phyloP scores from a whole-genome alignment of 371 early-diverging fungal genomes.

The Dentiscutata heterogama region DNA sequence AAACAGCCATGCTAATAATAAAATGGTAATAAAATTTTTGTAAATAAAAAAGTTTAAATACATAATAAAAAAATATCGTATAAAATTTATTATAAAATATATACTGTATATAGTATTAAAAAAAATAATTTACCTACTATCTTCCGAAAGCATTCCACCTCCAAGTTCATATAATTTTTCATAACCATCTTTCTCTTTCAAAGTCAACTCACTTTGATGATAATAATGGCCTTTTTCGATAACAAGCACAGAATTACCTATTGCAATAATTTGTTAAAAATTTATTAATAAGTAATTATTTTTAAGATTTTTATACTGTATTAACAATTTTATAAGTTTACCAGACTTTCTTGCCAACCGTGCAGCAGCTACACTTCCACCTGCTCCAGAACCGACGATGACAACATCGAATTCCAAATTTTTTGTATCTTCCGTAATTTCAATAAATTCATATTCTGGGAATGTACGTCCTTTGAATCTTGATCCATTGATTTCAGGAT shows the following conservation, averaged over 20 bases:
- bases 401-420: conserved; percentile 69
- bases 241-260: conserved; percentile 76
- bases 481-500: conserved; percentile 57
- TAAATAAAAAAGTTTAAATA: no score
- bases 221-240: conserved; percentile 77
- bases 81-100: no score
- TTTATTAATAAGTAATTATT: no score
- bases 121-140: conserved; percentile 50
- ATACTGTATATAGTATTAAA: conserved; percentile 49
- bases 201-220: conserved; percentile 63
- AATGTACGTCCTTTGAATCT: conserved; percentile 50
- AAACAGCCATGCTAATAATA: conserved; percentile 42
- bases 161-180: conserved; percentile 64
- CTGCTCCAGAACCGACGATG: conserved; percentile 81
- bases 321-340: no score
- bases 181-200: conserved; percentile 61
- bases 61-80: no score
- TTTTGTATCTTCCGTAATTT: conserved; percentile 41
- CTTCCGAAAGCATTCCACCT: conserved; percentile 55
- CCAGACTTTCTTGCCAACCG: conserved; percentile 64
- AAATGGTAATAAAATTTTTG: no score
- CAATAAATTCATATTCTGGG: conserved; percentile 54
- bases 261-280: conserved; percentile 21
- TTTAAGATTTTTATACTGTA: no score
- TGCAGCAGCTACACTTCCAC: conserved; percentile 81